Percentiles rank a stretch among this genome's conserved stretches.
Conservation (phyloP, 192 early-diverging fungal genomes). For the Coemansia sp. region DNA sequence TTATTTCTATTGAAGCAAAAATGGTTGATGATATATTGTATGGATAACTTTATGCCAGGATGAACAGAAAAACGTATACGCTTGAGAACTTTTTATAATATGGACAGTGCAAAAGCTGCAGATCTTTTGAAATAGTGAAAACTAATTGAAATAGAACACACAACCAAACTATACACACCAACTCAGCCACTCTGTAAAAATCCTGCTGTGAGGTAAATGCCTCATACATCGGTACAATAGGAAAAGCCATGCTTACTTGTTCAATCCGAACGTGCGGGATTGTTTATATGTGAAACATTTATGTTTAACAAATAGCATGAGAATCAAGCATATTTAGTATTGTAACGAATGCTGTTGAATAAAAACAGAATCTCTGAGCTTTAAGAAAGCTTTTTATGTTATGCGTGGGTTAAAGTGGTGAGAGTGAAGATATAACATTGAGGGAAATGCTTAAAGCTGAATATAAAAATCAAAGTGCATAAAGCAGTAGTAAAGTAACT, state of each 20-base stretch:
- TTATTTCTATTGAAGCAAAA: neutral
- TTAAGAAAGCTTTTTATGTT: too few relatives aligned
- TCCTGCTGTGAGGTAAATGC: neutral
- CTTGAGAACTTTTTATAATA: neutral
- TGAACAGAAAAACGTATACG: neutral
- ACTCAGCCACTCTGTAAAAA: neutral
- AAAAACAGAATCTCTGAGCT: too few relatives aligned
- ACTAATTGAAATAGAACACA: neutral
- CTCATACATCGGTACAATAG: neutral
- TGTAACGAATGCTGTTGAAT: too few relatives aligned
- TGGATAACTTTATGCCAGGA: too few relatives aligned
- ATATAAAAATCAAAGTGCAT: too few relatives aligned
- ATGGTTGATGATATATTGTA: neutral
- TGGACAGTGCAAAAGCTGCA: neutral
- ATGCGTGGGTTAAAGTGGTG: too few relatives aligned
- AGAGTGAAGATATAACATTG: too few relatives aligned
- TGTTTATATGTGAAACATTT: neutral
- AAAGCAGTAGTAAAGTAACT: too few relatives aligned
- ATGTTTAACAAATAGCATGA: too few relatives aligned
- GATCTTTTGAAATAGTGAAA: neutral
- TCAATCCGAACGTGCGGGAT: neutral
- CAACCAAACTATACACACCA: neutral
- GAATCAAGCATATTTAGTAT: too few relatives aligned
- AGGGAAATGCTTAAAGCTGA: too few relatives aligned
- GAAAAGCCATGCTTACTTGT: neutral